phyloP scores from a whole-genome alignment of 140 eudicot species.

The Senecio squalidus region DNA sequence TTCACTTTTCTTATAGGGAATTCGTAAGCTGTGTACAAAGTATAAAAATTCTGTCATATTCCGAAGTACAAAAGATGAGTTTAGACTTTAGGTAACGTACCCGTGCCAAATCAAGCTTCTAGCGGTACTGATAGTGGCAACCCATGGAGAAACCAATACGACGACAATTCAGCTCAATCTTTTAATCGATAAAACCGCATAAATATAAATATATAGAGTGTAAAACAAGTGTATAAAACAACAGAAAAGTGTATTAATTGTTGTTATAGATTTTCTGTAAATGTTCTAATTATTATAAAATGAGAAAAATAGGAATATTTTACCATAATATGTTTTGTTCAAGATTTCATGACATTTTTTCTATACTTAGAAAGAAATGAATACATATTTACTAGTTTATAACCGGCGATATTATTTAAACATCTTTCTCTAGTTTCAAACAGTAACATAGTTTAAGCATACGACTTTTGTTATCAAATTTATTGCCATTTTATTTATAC shows the following conservation, averaged over 20 bases:
- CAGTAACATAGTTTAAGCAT: no score
- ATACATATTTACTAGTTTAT: no score
- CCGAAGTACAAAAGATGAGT: conserved; percentile 92
- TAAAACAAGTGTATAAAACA: neutral
- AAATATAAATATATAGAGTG: no score
- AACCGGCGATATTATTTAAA: no score
- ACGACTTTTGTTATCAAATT: no score
- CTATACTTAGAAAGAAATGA: no score
- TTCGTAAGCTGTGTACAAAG: conserved; percentile 94
- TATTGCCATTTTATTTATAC: no score
- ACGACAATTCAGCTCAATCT: conserved; percentile 74
- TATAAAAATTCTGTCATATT: conserved; percentile 75
- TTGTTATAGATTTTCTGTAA: conserved; percentile 3
- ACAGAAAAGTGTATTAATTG: neutral
- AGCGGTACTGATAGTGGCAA: conserved; percentile 82
- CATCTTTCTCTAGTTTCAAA: no score
- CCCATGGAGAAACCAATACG: conserved; percentile 72
- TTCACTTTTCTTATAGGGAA: conserved; percentile 49
- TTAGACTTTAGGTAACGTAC: conserved; percentile 62
- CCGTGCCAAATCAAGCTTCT: conserved; percentile 64
- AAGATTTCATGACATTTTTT: no score
- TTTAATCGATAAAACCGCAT: conserved; percentile 40
- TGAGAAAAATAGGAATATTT: neutral
- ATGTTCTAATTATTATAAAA: conserved; percentile 8
- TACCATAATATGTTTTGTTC: neutral